Evolutionary conservation across 257 asterid genomes (phyloP).

Genomic region (Solanum verrucosum): DNA sequence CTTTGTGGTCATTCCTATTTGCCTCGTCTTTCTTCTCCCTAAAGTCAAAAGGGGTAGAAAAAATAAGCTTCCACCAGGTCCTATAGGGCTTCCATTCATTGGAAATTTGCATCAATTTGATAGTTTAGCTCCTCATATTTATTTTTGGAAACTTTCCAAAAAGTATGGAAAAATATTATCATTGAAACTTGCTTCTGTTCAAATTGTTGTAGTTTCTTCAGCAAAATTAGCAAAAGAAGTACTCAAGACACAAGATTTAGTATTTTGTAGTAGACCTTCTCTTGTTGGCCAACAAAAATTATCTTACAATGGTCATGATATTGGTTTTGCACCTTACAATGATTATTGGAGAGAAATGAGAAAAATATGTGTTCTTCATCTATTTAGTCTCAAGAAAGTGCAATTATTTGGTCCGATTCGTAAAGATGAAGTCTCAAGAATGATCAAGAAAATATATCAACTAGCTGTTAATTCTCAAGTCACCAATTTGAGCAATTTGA

Average conservation of each 20-base stretch:
- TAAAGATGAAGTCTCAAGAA: neutral
- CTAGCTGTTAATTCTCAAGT: neutral
- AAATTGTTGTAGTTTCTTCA: neutral
- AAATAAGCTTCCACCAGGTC: neutral
- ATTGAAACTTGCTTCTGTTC: neutral
- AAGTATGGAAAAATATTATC: neutral
- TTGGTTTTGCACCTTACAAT: neutral
- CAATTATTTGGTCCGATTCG: neutral
- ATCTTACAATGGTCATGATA: neutral
- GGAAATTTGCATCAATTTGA: too few species aligned
- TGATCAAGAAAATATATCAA: neutral
- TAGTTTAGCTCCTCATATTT: neutral
- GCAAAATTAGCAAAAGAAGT: neutral
- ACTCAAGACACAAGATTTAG: neutral
- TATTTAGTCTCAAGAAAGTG: neutral
- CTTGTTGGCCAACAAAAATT: neutral
- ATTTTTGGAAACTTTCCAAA: neutral
- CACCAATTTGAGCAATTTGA: neutral
- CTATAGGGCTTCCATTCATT: neutral
- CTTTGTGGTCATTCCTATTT: neutral
- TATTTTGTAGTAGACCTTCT: neutral
- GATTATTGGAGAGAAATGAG: neutral
- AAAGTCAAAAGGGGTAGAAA: too few species aligned
- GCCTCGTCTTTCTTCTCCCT: neutral
- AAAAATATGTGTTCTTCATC: neutral